Percentiles rank a stretch among this genome's conserved stretches.
Evolutionary conservation across 2,329 filamentous ascomycete genomes (phyloP).

Genomic region (Coniochaeta hoffmannii): DNA sequence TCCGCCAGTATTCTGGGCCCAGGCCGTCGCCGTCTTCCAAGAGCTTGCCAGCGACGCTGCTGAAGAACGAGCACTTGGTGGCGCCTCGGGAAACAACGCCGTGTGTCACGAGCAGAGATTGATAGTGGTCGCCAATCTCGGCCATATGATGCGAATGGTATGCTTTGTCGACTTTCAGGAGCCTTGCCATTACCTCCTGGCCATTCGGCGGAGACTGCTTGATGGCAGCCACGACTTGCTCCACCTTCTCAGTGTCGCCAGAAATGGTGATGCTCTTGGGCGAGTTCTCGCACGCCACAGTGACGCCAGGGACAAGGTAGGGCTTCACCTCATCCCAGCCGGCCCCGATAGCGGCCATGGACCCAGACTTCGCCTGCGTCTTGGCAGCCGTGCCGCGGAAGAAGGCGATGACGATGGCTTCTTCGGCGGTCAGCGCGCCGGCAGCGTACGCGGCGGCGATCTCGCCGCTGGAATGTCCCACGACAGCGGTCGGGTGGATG

Average conservation of each 20-base stretch:
- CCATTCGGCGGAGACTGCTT: too few species aligned
- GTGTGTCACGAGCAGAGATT: constrained; percentile 9
- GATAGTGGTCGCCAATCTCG: constrained; percentile 14
- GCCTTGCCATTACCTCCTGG: constrained; percentile 16
- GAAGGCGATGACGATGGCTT: too few species aligned
- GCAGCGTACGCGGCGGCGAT: constrained; percentile 33
- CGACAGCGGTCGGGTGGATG: constrained; percentile 8
- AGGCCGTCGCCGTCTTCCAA: constrained; percentile 10
- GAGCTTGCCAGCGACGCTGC: constrained; percentile 16
- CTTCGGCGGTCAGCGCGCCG: constrained; percentile 14
- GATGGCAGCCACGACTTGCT: constrained; percentile 8
- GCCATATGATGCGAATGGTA: constrained; percentile 25
- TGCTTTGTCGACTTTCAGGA: constrained; percentile 16
- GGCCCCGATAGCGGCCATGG: constrained; percentile 15
- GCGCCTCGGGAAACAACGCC: neutral
- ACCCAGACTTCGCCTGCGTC: too few species aligned
- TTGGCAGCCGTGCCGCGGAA: too few species aligned
- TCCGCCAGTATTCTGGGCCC: constrained; percentile 14
- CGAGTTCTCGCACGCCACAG: constrained; percentile 21
- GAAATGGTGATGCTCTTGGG: constrained; percentile 21
- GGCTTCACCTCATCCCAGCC: neutral
- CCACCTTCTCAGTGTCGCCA: constrained; percentile 15
- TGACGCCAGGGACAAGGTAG: constrained; percentile 2
- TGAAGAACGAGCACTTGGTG: constrained; percentile 4
- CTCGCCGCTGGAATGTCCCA: neutral